Evolutionary conservation across 2,329 filamentous ascomycete genomes (phyloP).

Genomic region (Exophiala spinifera): DNA sequence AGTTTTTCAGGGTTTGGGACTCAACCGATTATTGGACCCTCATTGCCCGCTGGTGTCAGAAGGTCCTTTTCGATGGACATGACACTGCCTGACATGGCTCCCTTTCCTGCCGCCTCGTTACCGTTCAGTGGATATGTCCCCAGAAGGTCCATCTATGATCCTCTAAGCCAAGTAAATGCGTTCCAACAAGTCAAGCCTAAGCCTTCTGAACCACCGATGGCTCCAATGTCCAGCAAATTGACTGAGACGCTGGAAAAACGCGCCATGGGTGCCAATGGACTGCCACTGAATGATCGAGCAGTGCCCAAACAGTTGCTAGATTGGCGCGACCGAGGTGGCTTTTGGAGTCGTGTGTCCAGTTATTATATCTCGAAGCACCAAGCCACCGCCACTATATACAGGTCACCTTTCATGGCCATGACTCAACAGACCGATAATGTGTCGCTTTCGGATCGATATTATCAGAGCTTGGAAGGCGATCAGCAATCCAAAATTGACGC

Average conservation of each 20-base stretch:
- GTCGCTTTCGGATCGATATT: slow-evolving; percentile 18
- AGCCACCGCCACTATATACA: slow-evolving; percentile 24
- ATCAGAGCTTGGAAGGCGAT: slow-evolving; percentile 17
- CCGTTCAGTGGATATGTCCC: slow-evolving; percentile 17
- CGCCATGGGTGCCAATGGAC: slow-evolving; percentile 19
- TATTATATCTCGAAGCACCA: slow-evolving; percentile 28
- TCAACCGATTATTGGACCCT: slow-evolving; percentile 4
- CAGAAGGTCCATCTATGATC: slow-evolving; percentile 23
- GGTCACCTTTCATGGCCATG: slow-evolving; percentile 21
- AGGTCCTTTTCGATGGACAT: slow-evolving; percentile 24
- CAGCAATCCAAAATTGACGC: slow-evolving; percentile 18
- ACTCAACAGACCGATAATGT: slow-evolving; percentile 2
- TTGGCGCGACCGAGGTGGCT: slow-evolving; percentile 26
- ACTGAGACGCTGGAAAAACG: slow-evolving; percentile 21
- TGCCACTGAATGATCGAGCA: slow-evolving; percentile 25
- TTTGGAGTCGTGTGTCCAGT: slow-evolving; percentile 26
- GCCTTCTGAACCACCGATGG: slow-evolving; percentile 19
- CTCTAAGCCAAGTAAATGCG: slow-evolving; percentile 10
- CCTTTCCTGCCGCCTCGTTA: slow-evolving; percentile 18
- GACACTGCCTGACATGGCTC: slow-evolving; percentile 21
- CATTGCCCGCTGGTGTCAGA: slow-evolving; percentile 16
- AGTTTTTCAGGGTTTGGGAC: slow-evolving; percentile 23
- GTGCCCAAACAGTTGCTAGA: slow-evolving; percentile 22
- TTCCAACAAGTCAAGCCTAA: slow-evolving; percentile 11
- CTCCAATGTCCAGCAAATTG: slow-evolving; percentile 19